Base-by-base conservation (phyloP, 805 yeast species). In the Wickerhamiella galacta region DNA sequence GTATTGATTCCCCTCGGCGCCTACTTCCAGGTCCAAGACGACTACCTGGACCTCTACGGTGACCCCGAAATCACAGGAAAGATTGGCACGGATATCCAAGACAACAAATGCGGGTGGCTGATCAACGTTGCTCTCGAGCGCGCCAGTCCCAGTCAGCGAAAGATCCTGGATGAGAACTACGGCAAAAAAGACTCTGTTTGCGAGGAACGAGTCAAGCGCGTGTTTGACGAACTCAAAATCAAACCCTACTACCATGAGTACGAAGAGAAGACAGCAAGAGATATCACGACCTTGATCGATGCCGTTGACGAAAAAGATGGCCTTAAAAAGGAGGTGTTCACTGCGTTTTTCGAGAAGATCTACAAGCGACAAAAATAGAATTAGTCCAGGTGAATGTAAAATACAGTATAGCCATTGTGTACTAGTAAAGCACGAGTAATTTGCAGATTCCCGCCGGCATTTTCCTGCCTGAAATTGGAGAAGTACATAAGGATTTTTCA, bases 11-110 rank as follows among this genome's bases (percentile, higher is more conserved):
- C 95, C 36, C 69, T 90, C 45, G 99, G 99, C 38, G 95, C 90
- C 58, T 90, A 90, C 57, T 90, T 90, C 75, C 99, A 90, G 64
- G 81, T 90, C 46, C 98, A 90, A 63, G 99, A 90, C 54, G 99
- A 90, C 57, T 90, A 67, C 63, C 70, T 90, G 44, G 99, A 90
- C 59, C 81, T 95, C 58, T 90, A 81, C 52, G 99, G 98, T 44
- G 82, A 87, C 48, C 95, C 98, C 27, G 92, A 80, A 53, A 82
- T 87, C 51, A 90, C 85, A 52, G 99, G 99, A 42, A 90, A 90
- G 66, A 82, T 90, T 46, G 99, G 99, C 46, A 90, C 98, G 39
- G 99, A 90, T 56, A 90, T 90, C 52, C 79, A 79, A 62, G 99
- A 90, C 60, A 90, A 90, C 71, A 90, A 90, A 60, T 90, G 99